Conservation (phyloP, 495 filamentous ascomycete species). For the Neurospora discreta region DNA sequence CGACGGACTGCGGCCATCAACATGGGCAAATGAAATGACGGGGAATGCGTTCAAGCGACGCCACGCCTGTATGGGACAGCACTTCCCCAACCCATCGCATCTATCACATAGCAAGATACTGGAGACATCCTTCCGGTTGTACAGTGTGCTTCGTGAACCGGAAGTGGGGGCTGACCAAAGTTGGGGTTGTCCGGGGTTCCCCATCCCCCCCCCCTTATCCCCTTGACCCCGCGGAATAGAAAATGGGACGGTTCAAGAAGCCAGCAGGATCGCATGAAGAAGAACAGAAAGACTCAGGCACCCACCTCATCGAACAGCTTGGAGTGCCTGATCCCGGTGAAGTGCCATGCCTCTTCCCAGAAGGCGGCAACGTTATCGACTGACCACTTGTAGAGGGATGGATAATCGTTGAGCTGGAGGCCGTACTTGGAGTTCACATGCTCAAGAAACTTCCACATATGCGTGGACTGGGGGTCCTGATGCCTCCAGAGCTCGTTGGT, state of each 20-base stretch:
- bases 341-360: slow-evolving; percentile 82
- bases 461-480: slow-evolving; percentile 51
- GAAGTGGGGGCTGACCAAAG: background rate
- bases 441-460: slow-evolving; percentile 60
- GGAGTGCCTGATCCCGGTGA: slow-evolving; percentile 62
- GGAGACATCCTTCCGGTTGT: background rate
- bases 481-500: slow-evolving; percentile 58
- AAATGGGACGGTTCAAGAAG: background rate
- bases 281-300: background rate
- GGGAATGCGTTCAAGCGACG: background rate
- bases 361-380: slow-evolving; percentile 62
- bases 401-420: slow-evolving; percentile 50
- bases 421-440: slow-evolving; percentile 56
- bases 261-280: background rate
- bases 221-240: background rate
- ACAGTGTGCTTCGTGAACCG: slow-evolving; percentile 3
- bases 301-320: slow-evolving; percentile 48
- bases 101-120: background rate
- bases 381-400: slow-evolving; percentile 73
- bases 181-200: background rate
- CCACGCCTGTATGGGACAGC: background rate
- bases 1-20: background rate
- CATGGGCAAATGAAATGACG: background rate
- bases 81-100: background rate
- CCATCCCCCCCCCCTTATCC: background rate